Evolutionary conservation across 805 yeast genomes (phyloP).

Genomic region (Starmerella geochares): DNA sequence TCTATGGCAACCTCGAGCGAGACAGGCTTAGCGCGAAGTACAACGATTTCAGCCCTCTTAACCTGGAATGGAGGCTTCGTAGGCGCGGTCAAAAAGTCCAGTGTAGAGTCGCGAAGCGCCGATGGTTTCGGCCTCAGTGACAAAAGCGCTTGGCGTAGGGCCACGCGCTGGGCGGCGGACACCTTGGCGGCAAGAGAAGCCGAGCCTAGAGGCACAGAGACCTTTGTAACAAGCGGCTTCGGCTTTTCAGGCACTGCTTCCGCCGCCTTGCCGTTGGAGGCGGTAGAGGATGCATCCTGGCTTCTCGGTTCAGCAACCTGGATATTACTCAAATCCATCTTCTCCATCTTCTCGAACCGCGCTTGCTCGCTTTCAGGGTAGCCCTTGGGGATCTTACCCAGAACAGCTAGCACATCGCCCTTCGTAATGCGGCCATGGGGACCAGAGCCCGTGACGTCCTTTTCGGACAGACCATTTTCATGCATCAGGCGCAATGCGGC

Average conservation of each 20-base stretch:
- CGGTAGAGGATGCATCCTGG: slow-evolving; percentile 4
- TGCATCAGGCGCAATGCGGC: slow-evolving; percentile 52
- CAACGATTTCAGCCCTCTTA: slow-evolving; percentile 9
- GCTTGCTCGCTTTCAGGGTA: slow-evolving; percentile 46
- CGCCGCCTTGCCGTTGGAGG: no score
- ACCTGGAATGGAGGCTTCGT: slow-evolving; percentile 36
- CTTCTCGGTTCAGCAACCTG: slow-evolving; percentile 29
- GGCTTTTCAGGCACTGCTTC: slow-evolving; percentile 26
- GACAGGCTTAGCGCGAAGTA: slow-evolving; percentile 22
- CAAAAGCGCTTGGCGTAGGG: slow-evolving; percentile 33
- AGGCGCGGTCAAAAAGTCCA: slow-evolving; percentile 49
- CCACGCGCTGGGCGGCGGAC: slow-evolving; percentile 38
- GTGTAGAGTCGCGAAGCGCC: slow-evolving; percentile 47
- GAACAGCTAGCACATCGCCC: slow-evolving; percentile 80
- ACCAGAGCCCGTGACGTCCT: slow-evolving; percentile 70
- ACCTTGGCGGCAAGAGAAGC: slow-evolving; percentile 29
- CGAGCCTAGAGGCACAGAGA: slow-evolving; percentile 17
- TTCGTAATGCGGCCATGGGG: slow-evolving; percentile 77
- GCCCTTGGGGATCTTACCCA: slow-evolving; percentile 59
- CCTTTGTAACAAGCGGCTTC: slow-evolving; percentile 13
- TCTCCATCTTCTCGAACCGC: slow-evolving; percentile 46
- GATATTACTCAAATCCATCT: slow-evolving; percentile 64
- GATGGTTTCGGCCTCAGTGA: slow-evolving; percentile 33
- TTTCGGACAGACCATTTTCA: slow-evolving; percentile 52
- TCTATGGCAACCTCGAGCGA: slow-evolving; percentile 19